These are phyloP conservation scores for Balakata baccata DNA, from an alignment of 345 rosid genomes.

Conservation along the genomic window DNA sequence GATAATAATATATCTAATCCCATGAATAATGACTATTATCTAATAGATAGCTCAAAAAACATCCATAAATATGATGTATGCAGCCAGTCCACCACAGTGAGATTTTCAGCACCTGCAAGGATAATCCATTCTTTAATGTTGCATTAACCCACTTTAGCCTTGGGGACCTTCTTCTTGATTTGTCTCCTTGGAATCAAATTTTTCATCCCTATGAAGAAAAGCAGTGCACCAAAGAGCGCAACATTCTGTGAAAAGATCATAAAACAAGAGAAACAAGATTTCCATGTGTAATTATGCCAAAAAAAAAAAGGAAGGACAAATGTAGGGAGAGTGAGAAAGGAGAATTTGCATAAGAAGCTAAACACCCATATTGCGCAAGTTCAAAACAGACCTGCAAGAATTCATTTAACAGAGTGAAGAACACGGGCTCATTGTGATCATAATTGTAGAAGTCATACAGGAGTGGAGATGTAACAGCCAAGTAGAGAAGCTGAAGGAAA, in stretches of 20 bases:
- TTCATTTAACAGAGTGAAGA: constrained; percentile 46
- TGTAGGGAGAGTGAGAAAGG: neutral
- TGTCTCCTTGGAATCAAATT: constrained; percentile 59
- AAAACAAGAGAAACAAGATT: constrained; percentile 3
- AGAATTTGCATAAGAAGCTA: neutral
- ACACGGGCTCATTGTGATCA: constrained; percentile 38
- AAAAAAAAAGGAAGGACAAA: constrained; percentile 12
- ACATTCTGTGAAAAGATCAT: constrained; percentile 46
- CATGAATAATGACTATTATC: constrained; percentile 5
- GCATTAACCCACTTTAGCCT: constrained; percentile 19
- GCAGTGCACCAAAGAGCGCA: constrained; percentile 82
- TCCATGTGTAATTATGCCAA: neutral
- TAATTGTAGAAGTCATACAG: constrained; percentile 87
- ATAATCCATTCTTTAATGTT: neutral
- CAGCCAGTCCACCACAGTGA: constrained; percentile 4
- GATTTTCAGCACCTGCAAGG: neutral
- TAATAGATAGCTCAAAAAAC: constrained; percentile 8
- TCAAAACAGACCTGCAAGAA: constrained; percentile 57
- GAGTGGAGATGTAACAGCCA: constrained; percentile 56
- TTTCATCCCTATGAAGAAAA: constrained; percentile 86
- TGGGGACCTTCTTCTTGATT: constrained; percentile 51
- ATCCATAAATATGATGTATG: neutral
- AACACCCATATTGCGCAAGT: neutral
- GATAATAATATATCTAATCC: neutral
- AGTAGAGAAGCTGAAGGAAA: constrained; percentile 54